Base-by-base conservation (phyloP, 2,329 filamentous ascomycete genomes). In the Didymella pomorum region DNA sequence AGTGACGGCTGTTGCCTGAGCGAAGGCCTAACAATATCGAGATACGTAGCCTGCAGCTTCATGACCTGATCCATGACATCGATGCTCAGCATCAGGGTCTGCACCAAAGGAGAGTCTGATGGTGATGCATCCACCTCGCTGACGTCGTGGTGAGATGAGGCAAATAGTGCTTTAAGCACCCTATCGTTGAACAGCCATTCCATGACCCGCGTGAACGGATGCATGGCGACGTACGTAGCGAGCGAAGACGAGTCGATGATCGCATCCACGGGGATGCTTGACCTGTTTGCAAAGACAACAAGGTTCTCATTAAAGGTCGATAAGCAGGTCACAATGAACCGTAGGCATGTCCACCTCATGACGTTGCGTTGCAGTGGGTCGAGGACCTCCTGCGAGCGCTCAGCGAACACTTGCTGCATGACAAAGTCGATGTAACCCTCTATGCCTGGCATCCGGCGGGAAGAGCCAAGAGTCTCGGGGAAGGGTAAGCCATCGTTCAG, bases 101-200 rank as follows among this genome's bases (percentile, higher is more conserved):
- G 82, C 26, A 98, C 88, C 33, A 96, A 79, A 2, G 94, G 91
- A 6, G 94, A 96, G 65, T 93, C 89, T 1, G 89, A 86, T 4
- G 87, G 81, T 11, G 92, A 86, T 66, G 86, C 87, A 61, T 90
- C 87, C 39, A 97, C 85, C 58, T 91, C 88, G 8, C 84, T 81
- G 16, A 89, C 80, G 65, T 94, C 87, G 73, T 96, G 89, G 66
- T 94, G 90, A 28, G 95, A 86, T 11, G 90, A 86, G 56, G 86
- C 84, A 76, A 97, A 94, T 2, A 99, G 79, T 14, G 89, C 86
- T 64, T 86, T 86, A 69, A 96, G 87, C 21, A 97, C 91, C 64
- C 90, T 92, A 70, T 96, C 92, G 72, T 96, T 97, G 77, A 96
- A 97, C 78, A 99, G 86, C 93, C 95, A 98, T 73, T 99, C 95